Percentiles rank a stretch among this genome's conserved stretches.
Conservation (phyloP, 306 rosid genomes). For the Glycine soja region DNA sequence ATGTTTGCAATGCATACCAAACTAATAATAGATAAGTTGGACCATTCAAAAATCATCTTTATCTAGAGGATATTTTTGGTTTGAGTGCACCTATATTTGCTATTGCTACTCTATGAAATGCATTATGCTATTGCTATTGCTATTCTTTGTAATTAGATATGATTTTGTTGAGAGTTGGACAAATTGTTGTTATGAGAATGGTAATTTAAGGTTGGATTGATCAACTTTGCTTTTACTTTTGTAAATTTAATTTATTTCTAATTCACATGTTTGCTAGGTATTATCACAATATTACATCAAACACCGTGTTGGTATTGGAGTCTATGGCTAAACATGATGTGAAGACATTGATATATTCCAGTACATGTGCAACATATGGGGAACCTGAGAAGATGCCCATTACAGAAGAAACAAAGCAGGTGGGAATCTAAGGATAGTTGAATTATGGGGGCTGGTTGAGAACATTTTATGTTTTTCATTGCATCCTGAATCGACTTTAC, state of each 20-base stretch:
- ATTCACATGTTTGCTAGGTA: conserved; percentile 61
- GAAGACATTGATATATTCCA: conserved; percentile 90
- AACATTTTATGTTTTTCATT: conserved; percentile 13
- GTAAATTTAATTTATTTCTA: conserved; percentile 18
- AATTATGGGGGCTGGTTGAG: conserved; percentile 31
- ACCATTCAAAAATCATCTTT: neutral
- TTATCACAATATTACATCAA: conserved; percentile 95
- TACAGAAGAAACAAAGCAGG: conserved; percentile 91
- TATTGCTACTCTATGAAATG: neutral
- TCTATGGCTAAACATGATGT: conserved; percentile 84
- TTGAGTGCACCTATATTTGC: neutral
- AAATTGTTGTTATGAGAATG: conserved; percentile 12
- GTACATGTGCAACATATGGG: conserved; percentile 97
- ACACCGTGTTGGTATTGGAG: conserved; percentile 84
- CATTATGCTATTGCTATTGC: conserved; percentile 9
- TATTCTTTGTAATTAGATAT: conserved; percentile 11
- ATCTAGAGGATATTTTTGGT: conserved; percentile 3
- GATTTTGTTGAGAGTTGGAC: conserved; percentile 15
- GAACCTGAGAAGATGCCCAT: conserved; percentile 97
- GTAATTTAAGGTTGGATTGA: conserved; percentile 11
- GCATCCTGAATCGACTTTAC: conserved; percentile 28
- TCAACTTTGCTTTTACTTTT: conserved; percentile 8
- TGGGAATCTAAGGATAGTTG: conserved; percentile 29
- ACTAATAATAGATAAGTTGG: too few species aligned
- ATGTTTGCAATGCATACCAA: too few species aligned